Conservation (phyloP, 768 basidiomycete genomes). For the Boletus bicolor region DNA sequence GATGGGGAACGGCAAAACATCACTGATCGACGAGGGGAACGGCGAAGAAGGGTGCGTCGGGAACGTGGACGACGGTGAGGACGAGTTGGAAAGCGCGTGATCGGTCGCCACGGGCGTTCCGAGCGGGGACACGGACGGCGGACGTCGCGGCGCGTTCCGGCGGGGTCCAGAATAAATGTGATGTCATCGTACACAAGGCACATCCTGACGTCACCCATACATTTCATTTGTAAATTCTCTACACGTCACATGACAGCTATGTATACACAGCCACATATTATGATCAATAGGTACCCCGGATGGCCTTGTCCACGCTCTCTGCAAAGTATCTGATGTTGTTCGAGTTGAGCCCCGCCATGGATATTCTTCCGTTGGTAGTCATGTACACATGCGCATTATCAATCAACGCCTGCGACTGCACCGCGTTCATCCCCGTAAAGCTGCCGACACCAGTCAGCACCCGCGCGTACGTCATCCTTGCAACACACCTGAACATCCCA, state of each 20-base stretch:
- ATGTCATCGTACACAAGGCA: slow-evolving; percentile 29
- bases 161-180: slow-evolving; percentile 27
- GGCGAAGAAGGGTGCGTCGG: slow-evolving; percentile 12
- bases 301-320: slow-evolving; percentile 61
- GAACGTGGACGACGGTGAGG: slow-evolving; percentile 23
- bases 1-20: slow-evolving; percentile 6
- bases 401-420: slow-evolving; percentile 64
- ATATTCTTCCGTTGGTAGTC: slow-evolving; percentile 85
- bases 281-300: slow-evolving; percentile 44
- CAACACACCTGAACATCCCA: slow-evolving; percentile 88
- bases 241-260: not conserved
- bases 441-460: slow-evolving; percentile 37
- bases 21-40: slow-evolving; percentile 10
- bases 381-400: slow-evolving; percentile 81
- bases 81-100: slow-evolving; percentile 12
- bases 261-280: slow-evolving; percentile 17
- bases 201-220: slow-evolving; percentile 26
- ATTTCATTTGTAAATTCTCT: not conserved
- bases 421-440: slow-evolving; percentile 75
- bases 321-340: slow-evolving; percentile 78
- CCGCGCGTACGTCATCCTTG: not conserved
- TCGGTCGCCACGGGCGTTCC: slow-evolving; percentile 19
- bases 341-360: slow-evolving; percentile 90
- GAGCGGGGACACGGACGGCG: slow-evolving; percentile 11
- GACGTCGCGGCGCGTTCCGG: slow-evolving; percentile 27